Evolutionary conservation across 441 rosid species (phyloP), one percentile per base, ranked within the genome.

Genomic region (Pelargonium myrrhifolium): DNA sequence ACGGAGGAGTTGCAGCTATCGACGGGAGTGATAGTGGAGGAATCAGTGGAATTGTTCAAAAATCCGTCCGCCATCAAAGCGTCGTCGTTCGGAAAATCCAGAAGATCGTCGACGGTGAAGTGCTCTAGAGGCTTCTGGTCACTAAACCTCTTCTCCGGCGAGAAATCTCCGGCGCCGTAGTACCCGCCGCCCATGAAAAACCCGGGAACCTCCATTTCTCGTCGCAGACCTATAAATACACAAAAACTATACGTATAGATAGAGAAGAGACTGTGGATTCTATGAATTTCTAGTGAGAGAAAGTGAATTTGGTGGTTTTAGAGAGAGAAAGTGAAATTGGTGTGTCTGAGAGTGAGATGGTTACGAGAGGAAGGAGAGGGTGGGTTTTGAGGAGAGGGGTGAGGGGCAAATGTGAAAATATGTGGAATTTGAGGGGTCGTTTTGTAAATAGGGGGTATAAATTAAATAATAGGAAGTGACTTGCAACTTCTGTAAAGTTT

Each of bases 31-130:
- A 53, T 24, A 66, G 67, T 4, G 20, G 49, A 76, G 47, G 81
- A 78, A 37, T 83, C 89, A 42, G 85, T 0, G 87, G 92, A 0
- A 79, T 64, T 1, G 43, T 80, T 82, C 28, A 86, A 68, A 62
- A 82, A 79, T 6, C 81, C 86, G 7, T 77, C 89, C 22, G 35
- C 51, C 72, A 71, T 69, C 40, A 71, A 31, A 10, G 18, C 70
- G 56, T 93, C 96, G 37, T 82, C 93, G 72, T 72, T 67, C 62
- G 99, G 95, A 71, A 94, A 88, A 66, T 94, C 96, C 59, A 92
- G 83, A 64, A 94, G 76, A 75, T 94, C 97, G 53, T 94, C 98
- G 71, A 94, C 89, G 76, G 72, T 76, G 78, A 86, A 88, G 40
- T 79, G 82, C 26, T 79, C 87, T 2, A 73, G 62, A 4, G 66